phyloP scores from a whole-genome alignment of 352 stramenopile species.

The Discostella stelligera region DNA sequence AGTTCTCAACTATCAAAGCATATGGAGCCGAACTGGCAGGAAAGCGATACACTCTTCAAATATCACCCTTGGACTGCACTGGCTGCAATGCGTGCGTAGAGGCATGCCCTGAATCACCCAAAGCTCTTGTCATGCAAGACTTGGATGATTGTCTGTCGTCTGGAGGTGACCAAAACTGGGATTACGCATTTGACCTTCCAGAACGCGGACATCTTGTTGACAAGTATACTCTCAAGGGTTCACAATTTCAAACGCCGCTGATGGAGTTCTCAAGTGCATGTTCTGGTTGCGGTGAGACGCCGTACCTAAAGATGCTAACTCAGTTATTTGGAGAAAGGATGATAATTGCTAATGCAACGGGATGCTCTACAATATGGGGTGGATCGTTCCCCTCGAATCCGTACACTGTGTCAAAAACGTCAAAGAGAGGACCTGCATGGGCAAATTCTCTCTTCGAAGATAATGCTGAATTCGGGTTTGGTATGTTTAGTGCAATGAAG shows the following conservation, averaged over 20 bases:
- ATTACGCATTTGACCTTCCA: slow-evolving; percentile 64
- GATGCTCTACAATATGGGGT: slow-evolving; percentile 72
- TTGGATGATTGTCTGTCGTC: slow-evolving; percentile 48
- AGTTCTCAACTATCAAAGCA: slow-evolving; percentile 66
- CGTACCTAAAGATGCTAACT: slow-evolving; percentile 75
- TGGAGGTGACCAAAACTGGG: slow-evolving; percentile 68
- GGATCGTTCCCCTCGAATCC: slow-evolving; percentile 75
- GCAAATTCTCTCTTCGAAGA: slow-evolving; percentile 76
- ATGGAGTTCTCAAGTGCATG: slow-evolving; percentile 78
- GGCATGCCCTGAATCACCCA: slow-evolving; percentile 71
- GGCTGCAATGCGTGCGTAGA: slow-evolving; percentile 76
- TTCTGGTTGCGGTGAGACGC: slow-evolving; percentile 69
- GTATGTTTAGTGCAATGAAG: slow-evolving; percentile 71
- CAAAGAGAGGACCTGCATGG: slow-evolving; percentile 36
- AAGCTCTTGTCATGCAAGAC: slow-evolving; percentile 72
- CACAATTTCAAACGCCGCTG: slow-evolving; percentile 72
- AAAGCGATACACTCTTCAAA: slow-evolving; percentile 70
- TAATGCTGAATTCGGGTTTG: slow-evolving; percentile 76
- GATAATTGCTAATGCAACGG: slow-evolving; percentile 81
- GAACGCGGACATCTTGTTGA: slow-evolving; percentile 70
- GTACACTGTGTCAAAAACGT: slow-evolving; percentile 72
- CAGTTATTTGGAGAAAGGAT: slow-evolving; percentile 82
- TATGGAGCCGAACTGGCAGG: slow-evolving; percentile 61
- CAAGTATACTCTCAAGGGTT: slow-evolving; percentile 72
- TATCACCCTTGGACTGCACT: slow-evolving; percentile 77